These are phyloP conservation scores for Alnus glutinosa DNA, from an alignment of 306 rosid genomes.

Conservation along the genomic window DNA sequence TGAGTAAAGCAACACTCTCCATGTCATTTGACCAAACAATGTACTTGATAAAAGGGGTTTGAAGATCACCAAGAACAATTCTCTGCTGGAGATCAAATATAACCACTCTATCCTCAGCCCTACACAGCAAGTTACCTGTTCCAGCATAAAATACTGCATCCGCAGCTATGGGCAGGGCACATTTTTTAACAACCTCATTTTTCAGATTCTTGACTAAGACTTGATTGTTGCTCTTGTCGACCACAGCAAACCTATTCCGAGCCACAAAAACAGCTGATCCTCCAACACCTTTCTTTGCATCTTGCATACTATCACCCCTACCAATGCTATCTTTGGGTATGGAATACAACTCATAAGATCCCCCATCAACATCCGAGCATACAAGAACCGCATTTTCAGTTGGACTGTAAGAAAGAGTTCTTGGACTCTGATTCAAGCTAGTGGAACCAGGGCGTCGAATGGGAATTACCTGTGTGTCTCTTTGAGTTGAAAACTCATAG, in stretches of 20 bases:
- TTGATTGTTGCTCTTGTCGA: conserved; percentile 78
- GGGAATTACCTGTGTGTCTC: conserved; percentile 76
- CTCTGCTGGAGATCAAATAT: conserved; percentile 88
- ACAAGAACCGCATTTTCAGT: conserved; percentile 85
- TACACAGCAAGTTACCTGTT: conserved; percentile 78
- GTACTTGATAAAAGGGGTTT: conserved; percentile 84
- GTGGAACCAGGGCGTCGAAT: conserved; percentile 87
- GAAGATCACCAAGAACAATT: conserved; percentile 75
- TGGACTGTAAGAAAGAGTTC: conserved; percentile 81
- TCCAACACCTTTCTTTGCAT: conserved; percentile 87
- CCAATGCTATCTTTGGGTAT: conserved; percentile 73
- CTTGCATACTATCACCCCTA: conserved; percentile 75
- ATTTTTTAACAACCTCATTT: conserved; percentile 74
- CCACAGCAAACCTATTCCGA: conserved; percentile 90
- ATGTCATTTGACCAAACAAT: conserved; percentile 84
- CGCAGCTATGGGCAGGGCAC: conserved; percentile 61
- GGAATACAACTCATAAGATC: conserved; percentile 84
- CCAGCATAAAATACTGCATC: conserved; percentile 96
- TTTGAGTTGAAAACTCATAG: conserved; percentile 77
- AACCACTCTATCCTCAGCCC: conserved; percentile 80
- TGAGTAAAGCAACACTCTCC: conserved; percentile 88
- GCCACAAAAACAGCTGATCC: conserved; percentile 93
- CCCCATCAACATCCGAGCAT: conserved; percentile 88
- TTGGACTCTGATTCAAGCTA: conserved; percentile 79
- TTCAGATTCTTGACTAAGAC: conserved; percentile 66